phyloP scores from a whole-genome alignment of 2,329 filamentous ascomycete species.

The Zalaria sp. region DNA sequence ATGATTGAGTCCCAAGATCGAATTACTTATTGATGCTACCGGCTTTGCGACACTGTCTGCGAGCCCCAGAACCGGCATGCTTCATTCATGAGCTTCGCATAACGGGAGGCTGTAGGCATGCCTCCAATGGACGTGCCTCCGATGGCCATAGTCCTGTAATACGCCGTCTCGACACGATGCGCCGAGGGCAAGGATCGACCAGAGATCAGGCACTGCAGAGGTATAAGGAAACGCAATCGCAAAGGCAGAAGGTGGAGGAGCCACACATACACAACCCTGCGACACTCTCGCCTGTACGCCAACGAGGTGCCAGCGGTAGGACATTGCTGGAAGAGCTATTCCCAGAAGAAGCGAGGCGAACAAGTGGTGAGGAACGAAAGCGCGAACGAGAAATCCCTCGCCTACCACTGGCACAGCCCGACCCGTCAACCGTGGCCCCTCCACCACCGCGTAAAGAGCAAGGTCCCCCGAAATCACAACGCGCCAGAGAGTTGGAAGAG shows the following conservation, averaged over 20 bases:
- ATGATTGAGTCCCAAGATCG: no score
- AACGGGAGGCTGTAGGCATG: no score
- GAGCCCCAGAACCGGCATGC: constrained; percentile 4
- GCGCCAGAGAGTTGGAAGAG: constrained; percentile 7
- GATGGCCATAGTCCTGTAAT: no score
- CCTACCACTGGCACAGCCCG: constrained; percentile 5
- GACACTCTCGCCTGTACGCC: background rate
- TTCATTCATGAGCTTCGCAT: constrained; percentile 1
- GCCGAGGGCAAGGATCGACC: no score
- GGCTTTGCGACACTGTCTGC: constrained; percentile 2
- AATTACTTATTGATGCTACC: constrained; percentile 2
- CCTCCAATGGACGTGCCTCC: no score
- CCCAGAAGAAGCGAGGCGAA: constrained; percentile 31
- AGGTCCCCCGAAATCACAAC: background rate
- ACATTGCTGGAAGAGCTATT: constrained; percentile 37
- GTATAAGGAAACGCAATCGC: no score
- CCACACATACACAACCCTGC: background rate
- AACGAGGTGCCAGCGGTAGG: background rate
- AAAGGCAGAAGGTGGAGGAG: no score
- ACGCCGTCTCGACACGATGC: no score
- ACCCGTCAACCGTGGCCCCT: background rate
- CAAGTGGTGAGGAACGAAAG: constrained; percentile 9
- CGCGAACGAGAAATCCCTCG: constrained; percentile 18
- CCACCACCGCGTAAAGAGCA: background rate
- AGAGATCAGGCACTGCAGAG: no score